Evolutionary conservation across 805 yeast genomes (phyloP), one percentile per base, ranked within the genome.

Genomic region (Hanseniaspora thailandica): DNA sequence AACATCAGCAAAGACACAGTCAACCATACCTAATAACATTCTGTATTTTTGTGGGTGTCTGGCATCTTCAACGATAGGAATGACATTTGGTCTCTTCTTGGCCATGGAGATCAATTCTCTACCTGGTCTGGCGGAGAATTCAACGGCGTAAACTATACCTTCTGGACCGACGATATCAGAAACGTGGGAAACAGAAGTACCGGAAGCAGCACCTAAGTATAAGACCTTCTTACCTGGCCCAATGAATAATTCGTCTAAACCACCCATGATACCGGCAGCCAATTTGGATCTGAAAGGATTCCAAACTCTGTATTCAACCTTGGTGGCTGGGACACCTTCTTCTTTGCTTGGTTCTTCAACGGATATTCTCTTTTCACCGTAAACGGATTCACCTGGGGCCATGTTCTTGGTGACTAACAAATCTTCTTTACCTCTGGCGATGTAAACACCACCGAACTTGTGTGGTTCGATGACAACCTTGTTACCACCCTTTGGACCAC

Each of bases 221-320:
- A 93, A 77, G 52, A 93, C 97, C 77, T 93, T 93, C 76, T 86
- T 87, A 68, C 98, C 98, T 66, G 98, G 98, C 55, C 86, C 94
- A 72, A 93, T 85, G 77, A 88, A 94, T 63, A 93, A 74, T 75
- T 93, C 97, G 70, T 90, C 98, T 63, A 93, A 75, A 84, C 98
- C 98, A 75, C 98, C 98, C 87, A 93, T 86, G 62, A 93, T 86
- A 85, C 98, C 98, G 58, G 98, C 98, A 69, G 98, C 98, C 76
- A 93, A 77, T 80, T 93, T 93, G 56, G 97, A 90, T 82, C 98
- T 85, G 85, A 93, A 93, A 59, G 98, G 98, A 75, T 93, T 93
- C 98, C 98, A 93, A 62, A 93, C 98, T 80, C 98, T 89, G 82
- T 93, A 93, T 77, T 93, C 98, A 57, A 82, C 79, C 78, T 93